phyloP scores from a whole-genome alignment of 495 filamentous ascomycete species.

The Aspergillus olivimuriae region DNA sequence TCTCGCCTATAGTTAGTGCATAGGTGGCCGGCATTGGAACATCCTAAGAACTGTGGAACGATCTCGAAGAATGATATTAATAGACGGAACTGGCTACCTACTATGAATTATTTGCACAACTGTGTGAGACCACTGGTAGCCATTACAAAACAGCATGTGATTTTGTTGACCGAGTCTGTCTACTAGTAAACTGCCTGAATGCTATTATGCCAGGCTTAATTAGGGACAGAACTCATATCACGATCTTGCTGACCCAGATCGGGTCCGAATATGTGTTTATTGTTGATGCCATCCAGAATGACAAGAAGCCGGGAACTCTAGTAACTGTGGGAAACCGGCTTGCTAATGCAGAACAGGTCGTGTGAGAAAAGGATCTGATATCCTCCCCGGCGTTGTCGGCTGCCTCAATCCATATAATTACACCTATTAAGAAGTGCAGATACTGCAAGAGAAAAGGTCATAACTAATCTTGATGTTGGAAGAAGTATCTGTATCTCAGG shows the following conservation, averaged over 20 bases:
- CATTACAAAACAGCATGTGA: conserved; percentile 7
- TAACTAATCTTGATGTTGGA: conserved; percentile 7
- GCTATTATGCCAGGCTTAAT: conserved; percentile 6
- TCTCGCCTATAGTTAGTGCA: conserved; percentile 5
- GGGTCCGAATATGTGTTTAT: conserved; percentile 8
- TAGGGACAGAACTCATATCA: conserved; percentile 3
- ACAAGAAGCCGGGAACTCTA: conserved; percentile 1
- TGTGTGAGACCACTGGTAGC: conserved; percentile 7
- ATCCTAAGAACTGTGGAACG: conserved; percentile 6
- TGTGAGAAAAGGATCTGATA: conserved; percentile 1
- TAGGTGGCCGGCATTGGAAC: conserved; percentile 8
- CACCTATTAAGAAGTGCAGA: conserved; percentile 5
- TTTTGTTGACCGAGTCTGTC: conserved; percentile 9
- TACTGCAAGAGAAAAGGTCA: conserved; percentile 9
- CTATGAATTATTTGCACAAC: conserved; percentile 10
- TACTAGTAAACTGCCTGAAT: conserved; percentile 11
- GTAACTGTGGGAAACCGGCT: conserved; percentile 4
- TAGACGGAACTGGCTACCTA: conserved; percentile 4
- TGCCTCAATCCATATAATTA: conserved; percentile 4
- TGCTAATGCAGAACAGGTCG: conserved; percentile 4
- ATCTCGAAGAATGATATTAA: conserved; percentile 8
- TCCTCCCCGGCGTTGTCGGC: conserved; percentile 1
- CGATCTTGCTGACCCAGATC: conserved; percentile 7
- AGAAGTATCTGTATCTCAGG: conserved; percentile 4
- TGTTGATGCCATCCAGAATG: conserved; percentile 10